Evolutionary conservation across 805 yeast species (phyloP).

Genomic region (Metschnikowia lochheadii): DNA sequence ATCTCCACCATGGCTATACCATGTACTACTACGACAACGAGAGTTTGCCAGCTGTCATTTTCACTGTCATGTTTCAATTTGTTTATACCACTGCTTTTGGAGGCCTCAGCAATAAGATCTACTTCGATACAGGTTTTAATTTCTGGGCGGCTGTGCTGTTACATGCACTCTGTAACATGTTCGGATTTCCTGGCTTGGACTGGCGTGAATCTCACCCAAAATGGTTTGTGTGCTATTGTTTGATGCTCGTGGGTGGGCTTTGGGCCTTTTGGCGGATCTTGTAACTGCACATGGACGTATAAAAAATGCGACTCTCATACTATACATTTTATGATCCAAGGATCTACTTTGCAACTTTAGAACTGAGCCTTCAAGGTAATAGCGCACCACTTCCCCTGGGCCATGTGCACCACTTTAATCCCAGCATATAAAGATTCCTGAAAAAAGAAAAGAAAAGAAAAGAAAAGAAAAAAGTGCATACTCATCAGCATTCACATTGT

Average conservation of each 20-base stretch:
- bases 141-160: slow-evolving; percentile 55
- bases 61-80: slow-evolving; percentile 48
- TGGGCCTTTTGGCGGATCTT: slow-evolving; percentile 7
- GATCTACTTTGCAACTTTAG: too few species aligned
- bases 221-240: slow-evolving; percentile 27
- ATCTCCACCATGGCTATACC: slow-evolving; percentile 67
- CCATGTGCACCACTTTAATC: too few species aligned
- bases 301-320: neutral
- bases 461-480: too few species aligned
- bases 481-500: too few species aligned
- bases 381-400: too few species aligned
- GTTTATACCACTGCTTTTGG: slow-evolving; percentile 71
- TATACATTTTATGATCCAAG: too few species aligned
- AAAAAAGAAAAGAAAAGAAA: too few species aligned
- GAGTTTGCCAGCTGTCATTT: slow-evolving; percentile 26
- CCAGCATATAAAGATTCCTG: too few species aligned
- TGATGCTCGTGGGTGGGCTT: slow-evolving; percentile 41
- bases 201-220: slow-evolving; percentile 14
- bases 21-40: slow-evolving; percentile 25
- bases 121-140: slow-evolving; percentile 44
- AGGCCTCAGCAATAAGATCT: slow-evolving; percentile 53
- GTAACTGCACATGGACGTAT: neutral
- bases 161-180: slow-evolving; percentile 64
- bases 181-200: slow-evolving; percentile 57
- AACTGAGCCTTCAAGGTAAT: too few species aligned